These are phyloP conservation scores for Ophiostoma sp. DNA, from an alignment of 2,329 filamentous ascomycete genomes.

Conservation along the genomic window DNA sequence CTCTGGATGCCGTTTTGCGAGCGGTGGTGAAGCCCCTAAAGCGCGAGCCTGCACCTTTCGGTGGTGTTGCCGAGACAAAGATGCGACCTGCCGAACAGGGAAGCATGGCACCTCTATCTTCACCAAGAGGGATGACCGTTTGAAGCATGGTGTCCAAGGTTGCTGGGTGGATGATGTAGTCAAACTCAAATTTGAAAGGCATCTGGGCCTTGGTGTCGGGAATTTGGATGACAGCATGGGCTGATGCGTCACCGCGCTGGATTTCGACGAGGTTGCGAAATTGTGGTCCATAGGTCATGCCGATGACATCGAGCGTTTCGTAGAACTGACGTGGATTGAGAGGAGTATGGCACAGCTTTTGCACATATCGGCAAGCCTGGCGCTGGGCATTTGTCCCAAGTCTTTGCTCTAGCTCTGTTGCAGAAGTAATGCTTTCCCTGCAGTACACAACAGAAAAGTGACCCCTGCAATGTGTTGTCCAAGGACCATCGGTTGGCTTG, in stretches of 20 bases:
- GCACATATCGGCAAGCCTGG: slow-evolving; percentile 32
- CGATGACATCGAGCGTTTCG: slow-evolving; percentile 50
- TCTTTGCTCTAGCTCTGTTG: neutral
- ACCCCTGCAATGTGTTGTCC: slow-evolving; percentile 43
- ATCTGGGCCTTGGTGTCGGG: slow-evolving; percentile 54
- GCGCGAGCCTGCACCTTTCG: slow-evolving; percentile 36
- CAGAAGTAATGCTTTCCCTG: neutral
- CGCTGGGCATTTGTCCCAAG: slow-evolving; percentile 10
- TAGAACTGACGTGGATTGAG: slow-evolving; percentile 50
- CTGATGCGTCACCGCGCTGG: slow-evolving; percentile 30
- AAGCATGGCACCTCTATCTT: slow-evolving; percentile 47
- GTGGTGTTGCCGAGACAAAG: slow-evolving; percentile 46
- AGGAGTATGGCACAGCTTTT: slow-evolving; percentile 36
- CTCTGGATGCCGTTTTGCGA: slow-evolving; percentile 37
- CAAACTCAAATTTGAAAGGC: slow-evolving; percentile 55
- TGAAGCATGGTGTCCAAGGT: slow-evolving; percentile 60
- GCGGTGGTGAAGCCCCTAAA: slow-evolving; percentile 48
- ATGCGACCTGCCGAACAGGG: slow-evolving; percentile 49
- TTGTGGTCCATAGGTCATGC: slow-evolving; percentile 52
- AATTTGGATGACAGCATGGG: slow-evolving; percentile 42
- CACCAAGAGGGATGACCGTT: slow-evolving; percentile 48
- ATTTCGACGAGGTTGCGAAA: slow-evolving; percentile 50
- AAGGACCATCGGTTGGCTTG: slow-evolving; percentile 42
- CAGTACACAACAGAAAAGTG: slow-evolving; percentile 32
- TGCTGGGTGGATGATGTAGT: slow-evolving; percentile 58